These are phyloP conservation scores for Periglandula ipomoeae DNA, from an alignment of 2,329 filamentous ascomycete genomes.

Conservation along the genomic window DNA sequence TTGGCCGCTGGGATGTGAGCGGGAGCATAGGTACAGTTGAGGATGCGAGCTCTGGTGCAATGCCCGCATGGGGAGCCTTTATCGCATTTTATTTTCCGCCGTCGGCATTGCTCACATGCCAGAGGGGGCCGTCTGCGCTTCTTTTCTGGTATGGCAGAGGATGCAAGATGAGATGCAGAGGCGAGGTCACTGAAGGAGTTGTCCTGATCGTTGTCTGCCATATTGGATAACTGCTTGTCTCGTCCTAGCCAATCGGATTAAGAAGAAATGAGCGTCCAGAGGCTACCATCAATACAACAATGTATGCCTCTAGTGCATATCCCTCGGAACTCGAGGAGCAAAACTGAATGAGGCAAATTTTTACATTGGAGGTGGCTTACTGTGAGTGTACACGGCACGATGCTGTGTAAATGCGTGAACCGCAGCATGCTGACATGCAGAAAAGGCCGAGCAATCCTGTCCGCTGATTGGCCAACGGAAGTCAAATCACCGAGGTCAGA, in stretches of 20 bases:
- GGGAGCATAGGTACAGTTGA: constrained; percentile 39
- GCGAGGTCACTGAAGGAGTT: not conserved
- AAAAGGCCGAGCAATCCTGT: not conserved
- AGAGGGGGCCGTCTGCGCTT: constrained; percentile 31
- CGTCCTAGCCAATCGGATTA: no score
- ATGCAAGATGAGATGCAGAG: not conserved
- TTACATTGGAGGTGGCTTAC: no score
- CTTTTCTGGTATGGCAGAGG: constrained; percentile 17
- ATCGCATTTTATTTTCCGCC: constrained; percentile 54
- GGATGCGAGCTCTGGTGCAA: constrained; percentile 50
- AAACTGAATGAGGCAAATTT: no score
- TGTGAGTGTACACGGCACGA: no score
- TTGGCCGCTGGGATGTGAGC: constrained; percentile 23
- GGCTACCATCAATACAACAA: no score
- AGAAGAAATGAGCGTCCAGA: no score
- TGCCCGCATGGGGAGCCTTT: constrained; percentile 49
- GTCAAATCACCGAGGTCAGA: not conserved
- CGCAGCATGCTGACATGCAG: not conserved
- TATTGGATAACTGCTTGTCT: not conserved
- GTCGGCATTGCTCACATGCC: constrained; percentile 49
- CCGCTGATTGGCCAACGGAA: not conserved
- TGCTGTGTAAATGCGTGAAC: not conserved
- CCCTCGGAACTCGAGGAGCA: no score
- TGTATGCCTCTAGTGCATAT: no score
- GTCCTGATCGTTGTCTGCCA: not conserved